Percentiles rank a stretch among this genome's conserved stretches.
Conservation (phyloP, 345 rosid genomes). For the Ailanthus altissimus region DNA sequence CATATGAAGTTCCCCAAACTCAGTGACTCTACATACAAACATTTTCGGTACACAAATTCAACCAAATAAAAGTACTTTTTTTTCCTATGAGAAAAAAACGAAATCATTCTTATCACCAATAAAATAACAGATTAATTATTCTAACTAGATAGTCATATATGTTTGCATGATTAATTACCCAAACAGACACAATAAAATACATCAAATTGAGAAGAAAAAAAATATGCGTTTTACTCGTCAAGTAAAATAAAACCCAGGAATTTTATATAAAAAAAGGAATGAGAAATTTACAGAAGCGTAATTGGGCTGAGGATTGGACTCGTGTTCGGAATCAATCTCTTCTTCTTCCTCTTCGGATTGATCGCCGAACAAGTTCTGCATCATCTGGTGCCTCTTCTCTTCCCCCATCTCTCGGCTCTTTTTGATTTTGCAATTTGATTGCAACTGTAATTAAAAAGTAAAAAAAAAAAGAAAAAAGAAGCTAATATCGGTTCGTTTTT, state of each 20-base stretch:
- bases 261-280: not conserved
- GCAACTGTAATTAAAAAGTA: too few relatives aligned
- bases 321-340: conserved; percentile 94
- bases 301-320: conserved; percentile 86
- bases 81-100: not conserved
- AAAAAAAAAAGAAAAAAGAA: too few relatives aligned
- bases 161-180: not conserved
- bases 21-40: not conserved
- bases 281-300: conserved; percentile 64
- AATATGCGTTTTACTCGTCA: not conserved
- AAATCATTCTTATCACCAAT: not conserved
- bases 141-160: not conserved
- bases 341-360: conserved; percentile 90
- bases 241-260: not conserved
- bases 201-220: not conserved
- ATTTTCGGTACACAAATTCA: not conserved
- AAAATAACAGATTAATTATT: too few relatives aligned
- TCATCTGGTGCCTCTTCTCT: conserved; percentile 91
- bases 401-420: conserved; percentile 53
- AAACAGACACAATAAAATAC: not conserved
- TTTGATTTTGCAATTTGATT: not conserved
- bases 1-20: not conserved
- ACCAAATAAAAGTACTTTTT: not conserved
- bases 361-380: conserved; percentile 96
- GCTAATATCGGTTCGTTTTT: too few relatives aligned